Base-by-base conservation (phyloP, 192 early-diverging fungal species). In the Entomortierella lignicola region DNA sequence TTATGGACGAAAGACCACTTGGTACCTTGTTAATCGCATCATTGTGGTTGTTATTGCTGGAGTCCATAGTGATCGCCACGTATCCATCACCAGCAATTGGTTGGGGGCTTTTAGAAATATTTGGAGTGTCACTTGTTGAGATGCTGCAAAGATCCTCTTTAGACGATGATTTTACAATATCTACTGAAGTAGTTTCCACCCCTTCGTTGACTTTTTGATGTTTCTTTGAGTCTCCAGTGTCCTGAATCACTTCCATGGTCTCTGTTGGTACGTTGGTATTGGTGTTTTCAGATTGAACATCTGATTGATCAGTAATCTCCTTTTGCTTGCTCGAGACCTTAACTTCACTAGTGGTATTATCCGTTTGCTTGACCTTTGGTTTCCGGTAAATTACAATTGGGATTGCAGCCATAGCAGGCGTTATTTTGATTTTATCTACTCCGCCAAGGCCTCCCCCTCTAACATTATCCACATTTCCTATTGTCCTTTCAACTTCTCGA, bases 331-430 rank as follows among this genome's bases (percentile, higher is more conserved):
- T n/a, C 20, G 44, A 4, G 4, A 15, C 12, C 2, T 3, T 15
- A 20, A 47, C 44, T 20, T 47, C 44, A 47, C 44, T 12, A 15
- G 20, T 20, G 23, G 23, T 18, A 17, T 25, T 18, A 10, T 12
- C 26, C 23, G 32, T 13, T 17, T 13, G 55, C 31, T 25, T 18
- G 2, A 23, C 8, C 21, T 1, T 17, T 20, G 72, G 63, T 34
- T 79, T 70, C 54, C 58, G 32, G 41, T 55, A 79, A 15, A 79
- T 44, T 25, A 79, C 62, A 23, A 79, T 69, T 17, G 75, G 75
- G 0, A 79, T 70, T 0, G 67, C 60, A 2, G 68, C 63, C 75
- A 79, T 79, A 1, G 75, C 75, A 2, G 67, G 75, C 1, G 75
- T 66, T 12, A 66, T 21, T 50, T 66, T 79, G 42, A 79, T 21